A percentile compares a stretch with the other conserved stretches of the same genome.
Evolutionary conservation across 768 basidiomycete species (phyloP).

Genomic region (Fomitopsis serialis): DNA sequence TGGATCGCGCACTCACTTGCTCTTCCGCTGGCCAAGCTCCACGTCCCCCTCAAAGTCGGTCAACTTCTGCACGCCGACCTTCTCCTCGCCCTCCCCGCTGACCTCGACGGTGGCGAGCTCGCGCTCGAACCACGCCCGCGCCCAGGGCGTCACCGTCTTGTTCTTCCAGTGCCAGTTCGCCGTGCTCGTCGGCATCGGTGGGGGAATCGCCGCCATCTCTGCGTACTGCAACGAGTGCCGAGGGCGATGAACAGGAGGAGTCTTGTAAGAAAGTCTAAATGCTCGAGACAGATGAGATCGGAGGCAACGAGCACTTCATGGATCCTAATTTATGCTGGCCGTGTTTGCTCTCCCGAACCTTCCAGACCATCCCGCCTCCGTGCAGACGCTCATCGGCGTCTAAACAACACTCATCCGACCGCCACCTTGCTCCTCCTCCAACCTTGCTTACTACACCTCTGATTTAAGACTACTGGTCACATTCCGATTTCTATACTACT

Average conservation of each 20-base stretch:
- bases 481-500: too few species aligned
- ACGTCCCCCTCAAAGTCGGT: slow-evolving; percentile 83
- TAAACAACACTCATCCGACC: too few species aligned
- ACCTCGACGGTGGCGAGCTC: slow-evolving; percentile 65
- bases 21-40: slow-evolving; percentile 91
- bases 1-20: slow-evolving; percentile 75
- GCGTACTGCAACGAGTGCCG: neutral
- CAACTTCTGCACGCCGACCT: slow-evolving; percentile 60
- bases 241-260: neutral
- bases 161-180: slow-evolving; percentile 94
- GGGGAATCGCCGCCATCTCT: slow-evolving; percentile 17
- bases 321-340: neutral
- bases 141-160: slow-evolving; percentile 82
- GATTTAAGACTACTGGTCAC: too few species aligned
- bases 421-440: too few species aligned
- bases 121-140: slow-evolving; percentile 75
- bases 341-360: slow-evolving; percentile 1
- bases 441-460: too few species aligned
- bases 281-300: neutral
- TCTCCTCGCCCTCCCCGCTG: slow-evolving; percentile 52
- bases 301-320: neutral
- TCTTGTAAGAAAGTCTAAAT: neutral
- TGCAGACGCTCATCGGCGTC: too few species aligned
- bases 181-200: slow-evolving; percentile 46
- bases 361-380: neutral